Evolutionary conservation across 345 rosid species (phyloP), one percentile per base, ranked within the genome.

Genomic region (Bruguiera parviflora): DNA sequence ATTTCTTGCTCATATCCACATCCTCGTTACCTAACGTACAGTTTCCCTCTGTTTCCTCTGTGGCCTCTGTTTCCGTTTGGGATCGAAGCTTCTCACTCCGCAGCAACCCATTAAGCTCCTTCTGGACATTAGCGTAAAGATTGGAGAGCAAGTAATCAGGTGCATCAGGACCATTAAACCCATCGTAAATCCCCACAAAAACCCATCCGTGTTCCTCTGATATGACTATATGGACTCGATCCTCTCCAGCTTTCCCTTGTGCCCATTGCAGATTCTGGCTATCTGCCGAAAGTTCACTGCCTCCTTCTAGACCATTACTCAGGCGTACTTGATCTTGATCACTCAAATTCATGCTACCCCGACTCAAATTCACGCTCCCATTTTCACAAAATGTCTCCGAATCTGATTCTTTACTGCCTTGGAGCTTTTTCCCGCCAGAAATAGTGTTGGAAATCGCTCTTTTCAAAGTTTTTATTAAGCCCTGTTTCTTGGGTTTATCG

Each of bases 221-320:
- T 8, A 95, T 82, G 11, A 90, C 96, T n/a, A 95, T 86, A 71
- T 95, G 99, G 53, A 89, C 89, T 28, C 93, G 86, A 80, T 95
- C 99, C 75, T 95, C 99, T 10, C 99, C 99, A 20, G 99, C 99
- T 79, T 88, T 95, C 35, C 97, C 99, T 53, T 92, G 97, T 22
- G 97, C 99, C 99, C 99, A 95, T 25, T 92, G 89, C 62, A 95
- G 72, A 71, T 83, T 87, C 68, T 85, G 89, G 58, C 71, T 82
- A 46, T 81, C 80, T 75, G 74, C 68, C 47, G 80, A 80, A 63
- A 76, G 78, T 43, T 87, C 87, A 61, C 71, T 66, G 5, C 53
- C 66, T 8, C 55, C 71, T 24, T 65, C 70, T 19, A 16, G 37
- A 33, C 52, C 61, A 59, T 35, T 62, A 39, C 46, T 39, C 22